A percentile compares a stretch with the other conserved stretches of the same genome.
These are phyloP conservation scores for Striga asiatica DNA, from an alignment of 257 asterid species.

Conservation along the genomic window DNA sequence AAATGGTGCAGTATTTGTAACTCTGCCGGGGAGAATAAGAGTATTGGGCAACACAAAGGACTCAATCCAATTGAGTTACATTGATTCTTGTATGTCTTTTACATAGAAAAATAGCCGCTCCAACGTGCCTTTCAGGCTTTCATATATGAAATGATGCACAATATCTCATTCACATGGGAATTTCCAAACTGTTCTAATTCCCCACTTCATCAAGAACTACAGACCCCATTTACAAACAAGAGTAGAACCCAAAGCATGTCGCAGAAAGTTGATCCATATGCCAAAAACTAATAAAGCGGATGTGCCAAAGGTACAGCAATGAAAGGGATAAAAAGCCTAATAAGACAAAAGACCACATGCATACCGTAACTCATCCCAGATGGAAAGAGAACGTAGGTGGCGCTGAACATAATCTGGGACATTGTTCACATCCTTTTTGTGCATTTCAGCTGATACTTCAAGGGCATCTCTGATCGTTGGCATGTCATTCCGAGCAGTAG, in stretches of 20 bases:
- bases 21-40: not conserved
- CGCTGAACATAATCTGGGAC: slow-evolving; percentile 81
- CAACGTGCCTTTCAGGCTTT: too few species aligned
- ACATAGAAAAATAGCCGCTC: not conserved
- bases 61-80: not conserved
- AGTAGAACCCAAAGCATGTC: not conserved
- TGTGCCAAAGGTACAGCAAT: not conserved
- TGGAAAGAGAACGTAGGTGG: slow-evolving; percentile 80
- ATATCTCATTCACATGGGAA: not conserved
- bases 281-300: not conserved
- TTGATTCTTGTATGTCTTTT: not conserved
- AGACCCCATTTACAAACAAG: not conserved
- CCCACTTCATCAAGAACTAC: not conserved
- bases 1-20: not conserved
- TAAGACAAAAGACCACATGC: slow-evolving; percentile 12
- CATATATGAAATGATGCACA: not conserved
- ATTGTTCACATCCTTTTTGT: slow-evolving; percentile 67
- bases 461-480: slow-evolving; percentile 91
- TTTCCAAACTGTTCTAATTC: not conserved
- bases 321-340: not conserved
- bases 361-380: slow-evolving; percentile 97
- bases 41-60: not conserved
- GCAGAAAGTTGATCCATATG: not conserved
- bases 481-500: slow-evolving; percentile 92
- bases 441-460: slow-evolving; percentile 96